Evolutionary conservation across 805 yeast genomes (phyloP), one percentile per base, ranked within the genome.

Genomic region (Pichia nanzhaoensis): DNA sequence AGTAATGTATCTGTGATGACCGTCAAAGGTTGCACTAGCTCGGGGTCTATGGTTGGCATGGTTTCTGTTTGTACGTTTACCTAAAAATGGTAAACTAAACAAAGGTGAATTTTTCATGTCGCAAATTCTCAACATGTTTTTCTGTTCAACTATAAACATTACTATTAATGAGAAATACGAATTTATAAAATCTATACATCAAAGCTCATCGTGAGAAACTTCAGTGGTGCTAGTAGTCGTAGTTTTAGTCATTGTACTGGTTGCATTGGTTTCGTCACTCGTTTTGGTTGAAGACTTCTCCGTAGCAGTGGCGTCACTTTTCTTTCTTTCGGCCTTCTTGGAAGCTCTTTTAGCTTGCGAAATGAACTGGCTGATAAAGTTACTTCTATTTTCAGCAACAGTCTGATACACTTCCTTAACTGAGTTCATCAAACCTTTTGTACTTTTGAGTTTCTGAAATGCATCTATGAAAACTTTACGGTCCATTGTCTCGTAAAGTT

Each of bases 41-140:
- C 64, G 3, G 67, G 59, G 41, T 66, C 69, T 30, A 47, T 45
- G 9, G 14, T 36, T 4, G 66, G 60, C 67, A 63, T 63, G 9
- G 13, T 33, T 18, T 33, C 20, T 33, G 12, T 33, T 17, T 10
- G 9, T 18, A 33, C 37, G 9, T 24, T 6, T 10, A 24, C 6
- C 28, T 10, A 24, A 24, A 24, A 24, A 6, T 10, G 10, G 28
- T 24, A 7, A 10, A 24, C 6, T 6, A 6, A 24, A 24, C 28
- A 24, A 24, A 10, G 10, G 28, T 24, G 28, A 24, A 24, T 7
- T 7, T 24, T 24, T 24, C 28, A 24, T 24, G 28, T 24, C 28
- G 41, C 13, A 18, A 6, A 8, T 22, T 27, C 19, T 38, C 39
- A n/a, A n/a, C n/a, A n/a, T n/a, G n/a, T n/a, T n/a, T n/a, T 41